These are phyloP conservation scores for Tylopilus intermedius DNA, from an alignment of 768 basidiomycete genomes.

Conservation along the genomic window DNA sequence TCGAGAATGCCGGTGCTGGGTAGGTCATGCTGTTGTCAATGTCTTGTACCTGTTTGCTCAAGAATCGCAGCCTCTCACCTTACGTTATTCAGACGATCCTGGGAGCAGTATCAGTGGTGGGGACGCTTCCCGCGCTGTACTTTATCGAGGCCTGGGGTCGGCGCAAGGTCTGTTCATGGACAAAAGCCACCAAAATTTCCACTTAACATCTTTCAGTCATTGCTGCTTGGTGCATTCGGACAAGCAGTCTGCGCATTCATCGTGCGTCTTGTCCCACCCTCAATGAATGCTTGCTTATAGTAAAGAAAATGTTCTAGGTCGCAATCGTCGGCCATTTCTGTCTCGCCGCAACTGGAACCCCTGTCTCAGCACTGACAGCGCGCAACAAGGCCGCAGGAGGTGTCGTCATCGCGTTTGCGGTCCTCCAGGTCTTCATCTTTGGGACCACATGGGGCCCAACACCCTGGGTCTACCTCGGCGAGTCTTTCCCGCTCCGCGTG, in stretches of 20 bases:
- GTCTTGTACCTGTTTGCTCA: neutral
- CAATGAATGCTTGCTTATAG: neutral
- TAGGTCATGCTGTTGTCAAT: constrained; percentile 24
- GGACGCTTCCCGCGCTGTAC: constrained; percentile 62
- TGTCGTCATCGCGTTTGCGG: constrained; percentile 67
- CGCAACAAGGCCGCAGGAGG: constrained; percentile 60
- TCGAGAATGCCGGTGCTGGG: constrained; percentile 66
- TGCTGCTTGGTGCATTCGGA: constrained; percentile 58
- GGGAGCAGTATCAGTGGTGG: constrained; percentile 69
- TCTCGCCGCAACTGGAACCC: constrained; percentile 50
- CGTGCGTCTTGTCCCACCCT: constrained; percentile 31
- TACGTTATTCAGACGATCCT: constrained; percentile 74
- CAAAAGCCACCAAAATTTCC: neutral
- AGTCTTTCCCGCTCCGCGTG: constrained; percentile 78
- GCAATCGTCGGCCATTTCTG: constrained; percentile 69
- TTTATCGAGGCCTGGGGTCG: constrained; percentile 76
- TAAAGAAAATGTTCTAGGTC: constrained; percentile 37
- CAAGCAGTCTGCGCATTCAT: constrained; percentile 62
- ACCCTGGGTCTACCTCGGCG: constrained; percentile 73
- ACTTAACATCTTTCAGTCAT: constrained; percentile 37
- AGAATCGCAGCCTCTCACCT: constrained; percentile 44
- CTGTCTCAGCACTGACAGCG: constrained; percentile 42
- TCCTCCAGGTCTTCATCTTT: constrained; percentile 70
- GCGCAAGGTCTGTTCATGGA: constrained; percentile 41
- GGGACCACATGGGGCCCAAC: constrained; percentile 72